phyloP scores from a whole-genome alignment of 2,329 filamentous ascomycete species.

The Alternaria arbusti region DNA sequence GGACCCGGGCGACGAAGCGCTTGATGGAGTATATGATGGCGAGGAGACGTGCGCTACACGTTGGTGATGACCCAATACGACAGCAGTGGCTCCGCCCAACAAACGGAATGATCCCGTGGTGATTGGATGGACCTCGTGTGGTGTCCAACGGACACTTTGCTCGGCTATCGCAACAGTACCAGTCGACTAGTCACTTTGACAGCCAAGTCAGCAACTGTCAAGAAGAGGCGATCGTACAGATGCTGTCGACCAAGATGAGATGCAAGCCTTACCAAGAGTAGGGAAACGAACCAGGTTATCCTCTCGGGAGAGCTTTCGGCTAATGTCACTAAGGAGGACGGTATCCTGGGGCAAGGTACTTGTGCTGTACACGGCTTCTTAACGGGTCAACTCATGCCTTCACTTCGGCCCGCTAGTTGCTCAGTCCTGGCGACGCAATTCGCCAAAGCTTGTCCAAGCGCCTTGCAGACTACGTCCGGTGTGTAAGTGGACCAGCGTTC shows the following conservation, averaged over 20 bases:
- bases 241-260: not conserved
- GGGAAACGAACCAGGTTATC: not conserved
- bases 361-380: constrained; percentile 25
- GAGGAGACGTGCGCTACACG: constrained; percentile 17
- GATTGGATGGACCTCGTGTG: constrained; percentile 26
- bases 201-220: constrained; percentile 28
- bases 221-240: not conserved
- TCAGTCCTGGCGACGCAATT: constrained; percentile 33
- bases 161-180: constrained; percentile 25
- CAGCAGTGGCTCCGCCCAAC: constrained; percentile 24
- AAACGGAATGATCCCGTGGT: constrained; percentile 33
- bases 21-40: constrained; percentile 6
- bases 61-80: constrained; percentile 14
- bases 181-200: constrained; percentile 20
- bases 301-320: not conserved
- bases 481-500: constrained; percentile 30
- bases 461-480: constrained; percentile 39
- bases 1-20: not conserved
- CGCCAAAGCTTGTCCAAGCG: constrained; percentile 42
- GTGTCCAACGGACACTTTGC: constrained; percentile 28
- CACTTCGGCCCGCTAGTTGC: constrained; percentile 28
- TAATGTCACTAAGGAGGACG: constrained; percentile 2
- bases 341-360: constrained; percentile 18
- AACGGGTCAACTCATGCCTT: constrained; percentile 24
- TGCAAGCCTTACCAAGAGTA: not conserved